A percentile compares a stretch with the other conserved stretches of the same genome.
Conservation (phyloP, 2,329 filamentous ascomycete species). For the Phialophora macrospora region DNA sequence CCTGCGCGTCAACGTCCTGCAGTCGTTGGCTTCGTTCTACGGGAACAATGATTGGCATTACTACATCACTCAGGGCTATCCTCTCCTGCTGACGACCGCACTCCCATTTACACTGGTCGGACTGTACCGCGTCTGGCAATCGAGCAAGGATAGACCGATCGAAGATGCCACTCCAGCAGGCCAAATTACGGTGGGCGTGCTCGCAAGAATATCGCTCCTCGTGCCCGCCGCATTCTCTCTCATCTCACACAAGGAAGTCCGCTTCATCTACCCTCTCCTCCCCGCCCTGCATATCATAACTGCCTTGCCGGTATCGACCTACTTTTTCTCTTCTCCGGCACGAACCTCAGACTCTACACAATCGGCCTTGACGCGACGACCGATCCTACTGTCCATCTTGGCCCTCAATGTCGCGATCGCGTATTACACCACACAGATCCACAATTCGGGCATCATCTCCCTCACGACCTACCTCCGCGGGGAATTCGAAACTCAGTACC, state of each 20-base stretch:
- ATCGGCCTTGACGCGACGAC: constrained; percentile 52
- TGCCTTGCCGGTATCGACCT: constrained; percentile 64
- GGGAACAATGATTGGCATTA: constrained; percentile 90
- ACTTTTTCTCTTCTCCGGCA: constrained; percentile 13
- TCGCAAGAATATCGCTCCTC: constrained; percentile 64
- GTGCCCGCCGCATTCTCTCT: constrained; percentile 70
- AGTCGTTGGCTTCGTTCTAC: constrained; percentile 90
- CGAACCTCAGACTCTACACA: constrained; percentile 38
- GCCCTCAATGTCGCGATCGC: constrained; percentile 72
- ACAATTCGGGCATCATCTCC: constrained; percentile 78
- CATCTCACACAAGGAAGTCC: constrained; percentile 94
- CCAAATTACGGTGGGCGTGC: constrained; percentile 50
- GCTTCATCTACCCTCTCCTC: constrained; percentile 92
- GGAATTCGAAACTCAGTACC: constrained; percentile 68
- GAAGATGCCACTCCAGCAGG: constrained; percentile 25
- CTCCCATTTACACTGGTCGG: constrained; percentile 75
- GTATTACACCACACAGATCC: constrained; percentile 73
- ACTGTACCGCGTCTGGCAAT: constrained; percentile 57
- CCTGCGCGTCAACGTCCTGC: constrained; percentile 86
- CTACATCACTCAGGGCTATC: constrained; percentile 87
- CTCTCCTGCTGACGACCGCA: constrained; percentile 80
- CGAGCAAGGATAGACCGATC: constrained; percentile 3
- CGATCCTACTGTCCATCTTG: constrained; percentile 64
- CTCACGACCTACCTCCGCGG: constrained; percentile 76
- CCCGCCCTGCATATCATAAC: constrained; percentile 83